phyloP scores from a whole-genome alignment of 2,329 filamentous ascomycete genomes.

The Tolypocladium ovalisporum region DNA sequence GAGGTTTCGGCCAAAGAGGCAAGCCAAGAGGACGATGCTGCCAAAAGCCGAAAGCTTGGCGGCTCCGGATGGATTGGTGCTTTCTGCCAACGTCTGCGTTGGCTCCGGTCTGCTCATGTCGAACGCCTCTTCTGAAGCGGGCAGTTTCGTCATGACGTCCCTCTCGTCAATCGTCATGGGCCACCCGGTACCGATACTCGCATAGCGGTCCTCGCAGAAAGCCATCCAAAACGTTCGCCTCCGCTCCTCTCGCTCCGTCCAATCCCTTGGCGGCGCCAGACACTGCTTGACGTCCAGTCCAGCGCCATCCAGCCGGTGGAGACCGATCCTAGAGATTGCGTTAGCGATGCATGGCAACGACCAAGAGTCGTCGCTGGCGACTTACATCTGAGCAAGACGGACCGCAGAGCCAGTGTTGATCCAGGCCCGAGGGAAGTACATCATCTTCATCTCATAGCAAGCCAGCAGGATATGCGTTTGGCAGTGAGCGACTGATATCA shows the following conservation, averaged over 20 bases:
- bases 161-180: slow-evolving; percentile 88
- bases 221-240: slow-evolving; percentile 91
- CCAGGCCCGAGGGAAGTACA: slow-evolving; percentile 96
- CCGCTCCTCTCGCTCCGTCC: slow-evolving; percentile 87
- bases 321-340: slow-evolving; percentile 61
- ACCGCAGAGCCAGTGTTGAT: slow-evolving; percentile 75
- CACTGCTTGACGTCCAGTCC: slow-evolving; percentile 90
- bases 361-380: neutral
- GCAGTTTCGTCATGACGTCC: slow-evolving; percentile 81
- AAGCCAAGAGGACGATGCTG: slow-evolving; percentile 75
- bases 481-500: slow-evolving; percentile 76
- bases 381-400: slow-evolving; percentile 74
- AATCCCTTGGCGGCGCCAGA: slow-evolving; percentile 74
- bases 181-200: slow-evolving; percentile 94
- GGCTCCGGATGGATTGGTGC: slow-evolving; percentile 61
- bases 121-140: slow-evolving; percentile 75
- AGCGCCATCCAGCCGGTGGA: slow-evolving; percentile 74
- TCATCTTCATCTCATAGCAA: slow-evolving; percentile 90
- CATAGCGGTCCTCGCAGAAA: slow-evolving; percentile 83
- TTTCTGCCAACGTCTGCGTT: slow-evolving; percentile 58
- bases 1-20: slow-evolving; percentile 81
- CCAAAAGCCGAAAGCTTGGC: slow-evolving; percentile 66
- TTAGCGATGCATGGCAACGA: neutral
- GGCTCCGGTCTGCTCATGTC: slow-evolving; percentile 66
- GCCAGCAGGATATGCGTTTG: slow-evolving; percentile 75